Conservation (phyloP, 371 early-diverging fungal genomes). For the Syncephalastrum monosporum region DNA sequence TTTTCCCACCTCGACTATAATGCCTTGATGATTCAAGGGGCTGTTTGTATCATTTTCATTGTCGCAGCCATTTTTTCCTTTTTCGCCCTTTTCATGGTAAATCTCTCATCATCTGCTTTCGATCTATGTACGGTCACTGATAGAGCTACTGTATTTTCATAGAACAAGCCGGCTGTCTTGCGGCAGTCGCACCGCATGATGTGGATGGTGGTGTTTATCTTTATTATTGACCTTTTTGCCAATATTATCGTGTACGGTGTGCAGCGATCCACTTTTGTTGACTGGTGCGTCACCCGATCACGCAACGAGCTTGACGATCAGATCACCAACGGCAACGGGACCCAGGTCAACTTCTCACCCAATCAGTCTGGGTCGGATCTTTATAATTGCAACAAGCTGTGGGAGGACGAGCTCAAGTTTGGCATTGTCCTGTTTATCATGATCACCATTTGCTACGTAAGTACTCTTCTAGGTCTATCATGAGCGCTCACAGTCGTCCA, state of each 20-base stretch:
- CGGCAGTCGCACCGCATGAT: slow-evolving; percentile 17
- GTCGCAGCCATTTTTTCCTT: slow-evolving; percentile 29
- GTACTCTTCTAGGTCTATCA: not conserved
- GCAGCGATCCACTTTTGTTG: slow-evolving; percentile 21
- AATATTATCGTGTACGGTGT: slow-evolving; percentile 28
- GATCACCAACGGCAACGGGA: slow-evolving; percentile 13
- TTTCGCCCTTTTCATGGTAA: slow-evolving; percentile 30
- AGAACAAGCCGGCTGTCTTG: slow-evolving; percentile 18
- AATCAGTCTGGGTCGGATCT: slow-evolving; percentile 8
- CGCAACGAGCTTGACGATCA: slow-evolving; percentile 10
- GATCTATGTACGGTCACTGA: not conserved
- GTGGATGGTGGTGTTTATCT: slow-evolving; percentile 21
- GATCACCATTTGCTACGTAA: slow-evolving; percentile 25
- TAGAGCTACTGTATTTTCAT: not conserved
- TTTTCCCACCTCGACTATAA: slow-evolving; percentile 32
- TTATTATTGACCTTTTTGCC: slow-evolving; percentile 24
- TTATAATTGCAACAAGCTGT: slow-evolving; percentile 29
- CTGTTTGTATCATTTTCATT: slow-evolving; percentile 30
- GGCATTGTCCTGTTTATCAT: slow-evolving; percentile 21
- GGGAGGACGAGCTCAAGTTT: slow-evolving; percentile 34
- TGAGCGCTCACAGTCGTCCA: not conserved
- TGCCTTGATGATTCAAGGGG: slow-evolving; percentile 29
- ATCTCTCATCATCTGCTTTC: not conserved
- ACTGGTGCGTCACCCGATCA: slow-evolving; percentile 31
- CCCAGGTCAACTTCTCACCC: slow-evolving; percentile 9